Evolutionary conservation across 1,284 basidiomycete genomes (phyloP).

Genomic region (Psilocybe mexicana): DNA sequence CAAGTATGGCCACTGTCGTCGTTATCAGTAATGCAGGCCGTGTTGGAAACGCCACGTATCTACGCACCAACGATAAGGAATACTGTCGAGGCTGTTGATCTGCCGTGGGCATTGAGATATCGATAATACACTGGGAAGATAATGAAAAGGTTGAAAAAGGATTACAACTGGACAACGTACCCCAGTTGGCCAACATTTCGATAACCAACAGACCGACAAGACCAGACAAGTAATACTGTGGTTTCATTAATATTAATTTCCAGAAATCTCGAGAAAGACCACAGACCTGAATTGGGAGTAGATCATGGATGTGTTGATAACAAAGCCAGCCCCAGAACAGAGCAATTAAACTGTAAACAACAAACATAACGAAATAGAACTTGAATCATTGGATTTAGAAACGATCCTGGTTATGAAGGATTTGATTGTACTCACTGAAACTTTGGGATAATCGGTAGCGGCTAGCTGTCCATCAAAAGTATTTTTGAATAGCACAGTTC

Average conservation of each 20-base stretch:
- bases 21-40: neutral
- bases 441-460: slow-evolving; percentile 97
- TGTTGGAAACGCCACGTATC: neutral
- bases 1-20: slow-evolving; percentile 77
- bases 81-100: slow-evolving; percentile 69
- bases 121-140: slow-evolving; percentile 69
- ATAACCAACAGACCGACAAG: slow-evolving; percentile 87
- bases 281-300: slow-evolving; percentile 81
- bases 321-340: slow-evolving; percentile 85
- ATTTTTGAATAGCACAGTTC: slow-evolving; percentile 86
- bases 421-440: slow-evolving; percentile 63
- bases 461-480: slow-evolving; percentile 88
- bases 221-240: slow-evolving; percentile 90
- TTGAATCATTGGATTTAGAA: slow-evolving; percentile 29
- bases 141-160: slow-evolving; percentile 3
- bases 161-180: slow-evolving; percentile 36
- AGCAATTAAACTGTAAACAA: slow-evolving; percentile 74
- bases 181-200: slow-evolving; percentile 92
- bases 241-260: slow-evolving; percentile 5
- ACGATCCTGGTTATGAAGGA: neutral
- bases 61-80: slow-evolving; percentile 83
- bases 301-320: slow-evolving; percentile 78
- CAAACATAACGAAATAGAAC: slow-evolving; percentile 89
- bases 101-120: slow-evolving; percentile 89
- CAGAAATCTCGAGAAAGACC: neutral